Evolutionary conservation across 371 early-diverging fungal species (phyloP).

Genomic region (Mucor mucedo): DNA sequence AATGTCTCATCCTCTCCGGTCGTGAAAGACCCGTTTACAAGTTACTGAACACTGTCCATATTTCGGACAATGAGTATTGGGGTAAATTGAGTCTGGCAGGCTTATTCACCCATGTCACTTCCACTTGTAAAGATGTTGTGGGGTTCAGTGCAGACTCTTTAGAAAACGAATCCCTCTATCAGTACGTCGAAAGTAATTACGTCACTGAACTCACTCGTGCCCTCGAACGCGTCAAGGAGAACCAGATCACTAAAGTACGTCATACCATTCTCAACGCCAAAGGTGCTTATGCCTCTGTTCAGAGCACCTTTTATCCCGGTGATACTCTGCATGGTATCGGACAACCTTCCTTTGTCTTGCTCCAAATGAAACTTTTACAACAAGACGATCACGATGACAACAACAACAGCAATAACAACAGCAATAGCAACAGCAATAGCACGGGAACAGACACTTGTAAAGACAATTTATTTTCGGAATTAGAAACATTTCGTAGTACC

Average conservation of each 20-base stretch:
- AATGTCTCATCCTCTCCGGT: slow-evolving; percentile 61
- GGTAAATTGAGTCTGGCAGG: slow-evolving; percentile 61
- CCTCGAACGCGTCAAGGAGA: background rate
- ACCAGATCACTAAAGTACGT: slow-evolving; percentile 23
- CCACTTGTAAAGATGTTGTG: slow-evolving; percentile 32
- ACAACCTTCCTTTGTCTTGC: slow-evolving; percentile 38
- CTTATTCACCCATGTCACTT: slow-evolving; percentile 50
- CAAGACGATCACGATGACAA: background rate
- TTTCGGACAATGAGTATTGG: slow-evolving; percentile 48
- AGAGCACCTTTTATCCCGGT: slow-evolving; percentile 49
- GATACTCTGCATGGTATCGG: slow-evolving; percentile 17
- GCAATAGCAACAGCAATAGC: too few species aligned
- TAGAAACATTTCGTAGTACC: slow-evolving; percentile 35
- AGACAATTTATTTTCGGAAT: slow-evolving; percentile 37
- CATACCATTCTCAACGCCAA: slow-evolving; percentile 45
- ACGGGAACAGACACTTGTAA: too few species aligned
- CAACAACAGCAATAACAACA: background rate
- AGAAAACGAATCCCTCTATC: slow-evolving; percentile 53
- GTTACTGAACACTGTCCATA: slow-evolving; percentile 14
- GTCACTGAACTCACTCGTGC: slow-evolving; percentile 39
- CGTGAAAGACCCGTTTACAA: slow-evolving; percentile 45
- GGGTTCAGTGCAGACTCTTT: slow-evolving; percentile 46
- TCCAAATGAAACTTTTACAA: slow-evolving; percentile 26
- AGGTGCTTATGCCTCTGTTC: slow-evolving; percentile 43
- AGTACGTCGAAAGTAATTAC: slow-evolving; percentile 47